Conservation (phyloP, 2,329 filamentous ascomycete genomes). For the Sclerotinia borealis region DNA sequence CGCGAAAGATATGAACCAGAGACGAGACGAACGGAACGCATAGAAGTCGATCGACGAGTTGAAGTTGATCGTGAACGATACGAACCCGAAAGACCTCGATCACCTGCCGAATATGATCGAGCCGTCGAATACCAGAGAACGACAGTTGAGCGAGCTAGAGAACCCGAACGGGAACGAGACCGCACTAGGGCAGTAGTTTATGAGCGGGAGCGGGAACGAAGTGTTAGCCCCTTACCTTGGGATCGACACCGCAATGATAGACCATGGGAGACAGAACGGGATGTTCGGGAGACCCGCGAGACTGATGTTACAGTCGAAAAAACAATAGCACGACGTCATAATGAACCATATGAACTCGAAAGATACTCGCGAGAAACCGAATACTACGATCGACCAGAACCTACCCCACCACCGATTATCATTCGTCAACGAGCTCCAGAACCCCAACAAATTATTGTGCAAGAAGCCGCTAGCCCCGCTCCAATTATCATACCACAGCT, state of each 20-base stretch:
- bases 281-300: slow-evolving; percentile 24
- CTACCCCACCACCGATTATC: slow-evolving; percentile 46
- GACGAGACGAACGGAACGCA: slow-evolving; percentile 21
- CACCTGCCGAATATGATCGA: slow-evolving; percentile 22
- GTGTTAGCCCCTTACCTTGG: slow-evolving; percentile 24
- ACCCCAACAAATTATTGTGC: slow-evolving; percentile 54
- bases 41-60: slow-evolving; percentile 31
- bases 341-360: slow-evolving; percentile 43
- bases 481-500: slow-evolving; percentile 40
- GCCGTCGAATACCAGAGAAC: slow-evolving; percentile 16
- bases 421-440: slow-evolving; percentile 51
- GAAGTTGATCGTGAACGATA: slow-evolving; percentile 21
- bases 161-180: slow-evolving; percentile 33
- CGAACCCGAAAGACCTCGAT: slow-evolving; percentile 27
- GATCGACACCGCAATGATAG: slow-evolving; percentile 27
- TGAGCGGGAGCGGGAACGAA: slow-evolving; percentile 32
- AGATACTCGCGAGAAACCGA: slow-evolving; percentile 57
- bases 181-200: slow-evolving; percentile 34
- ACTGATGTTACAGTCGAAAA: slow-evolving; percentile 21
- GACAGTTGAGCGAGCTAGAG: slow-evolving; percentile 31
- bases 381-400: slow-evolving; percentile 50
- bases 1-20: neutral
- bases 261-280: slow-evolving; percentile 27
- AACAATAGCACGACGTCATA: slow-evolving; percentile 22
- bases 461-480: slow-evolving; percentile 48